These are phyloP conservation scores for Clarireedia homoeocarpa DNA, from an alignment of 2,329 filamentous ascomycete species.

Conservation along the genomic window DNA sequence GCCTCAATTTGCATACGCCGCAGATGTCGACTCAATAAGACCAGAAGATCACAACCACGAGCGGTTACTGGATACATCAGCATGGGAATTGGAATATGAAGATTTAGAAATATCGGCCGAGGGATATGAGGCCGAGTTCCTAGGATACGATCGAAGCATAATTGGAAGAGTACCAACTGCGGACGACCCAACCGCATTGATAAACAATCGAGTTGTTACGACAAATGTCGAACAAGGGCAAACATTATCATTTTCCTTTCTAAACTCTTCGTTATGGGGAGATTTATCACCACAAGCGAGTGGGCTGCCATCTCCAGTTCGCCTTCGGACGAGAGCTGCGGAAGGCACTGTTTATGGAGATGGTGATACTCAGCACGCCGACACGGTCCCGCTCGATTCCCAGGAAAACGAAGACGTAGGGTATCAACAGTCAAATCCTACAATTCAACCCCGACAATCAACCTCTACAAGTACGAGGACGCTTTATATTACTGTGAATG, in stretches of 20 bases:
- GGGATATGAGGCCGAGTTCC: conserved; percentile 54
- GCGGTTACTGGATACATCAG: conserved; percentile 32
- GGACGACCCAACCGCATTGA: conserved; percentile 38
- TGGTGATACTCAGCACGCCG: conserved; percentile 4
- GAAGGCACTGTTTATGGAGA: conserved; percentile 12
- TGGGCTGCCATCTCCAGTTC: conserved; percentile 30
- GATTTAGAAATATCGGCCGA: conserved; percentile 28
- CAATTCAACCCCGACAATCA: conserved; percentile 15
- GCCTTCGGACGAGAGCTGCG: conserved; percentile 13
- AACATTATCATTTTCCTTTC: conserved; percentile 57
- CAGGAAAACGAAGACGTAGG: neutral
- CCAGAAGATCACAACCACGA: conserved; percentile 40
- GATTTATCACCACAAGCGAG: conserved; percentile 30
- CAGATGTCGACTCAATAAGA: conserved; percentile 41
- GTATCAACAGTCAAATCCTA: neutral
- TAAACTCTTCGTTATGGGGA: conserved; percentile 45
- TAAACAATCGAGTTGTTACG: conserved; percentile 56
- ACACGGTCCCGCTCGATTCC: neutral
- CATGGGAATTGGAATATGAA: conserved; percentile 28
- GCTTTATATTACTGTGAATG: conserved; percentile 78
- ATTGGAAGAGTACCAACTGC: conserved; percentile 51
- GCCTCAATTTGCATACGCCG: conserved; percentile 54
- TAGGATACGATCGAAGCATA: conserved; percentile 52
- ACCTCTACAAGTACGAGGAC: conserved; percentile 15
- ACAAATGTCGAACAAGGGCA: conserved; percentile 55